phyloP scores from a whole-genome alignment of 1,139 yeast genomes.

The Saccharomyces hybrid region DNA sequence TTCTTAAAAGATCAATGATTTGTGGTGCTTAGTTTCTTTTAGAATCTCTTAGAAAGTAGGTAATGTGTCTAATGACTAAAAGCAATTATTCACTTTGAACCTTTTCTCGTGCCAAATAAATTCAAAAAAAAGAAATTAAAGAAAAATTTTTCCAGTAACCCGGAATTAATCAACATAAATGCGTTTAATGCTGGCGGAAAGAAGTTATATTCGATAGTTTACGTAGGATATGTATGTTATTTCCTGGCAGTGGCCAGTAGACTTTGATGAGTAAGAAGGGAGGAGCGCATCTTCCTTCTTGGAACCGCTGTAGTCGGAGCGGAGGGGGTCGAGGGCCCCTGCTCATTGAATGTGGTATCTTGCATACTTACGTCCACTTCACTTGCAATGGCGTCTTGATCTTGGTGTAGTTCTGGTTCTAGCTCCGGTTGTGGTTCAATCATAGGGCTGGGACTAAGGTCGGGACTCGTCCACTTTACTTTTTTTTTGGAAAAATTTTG shows the following conservation, averaged over 20 bases:
- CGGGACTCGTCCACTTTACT: not conserved
- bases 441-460: not conserved
- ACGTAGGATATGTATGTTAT: not conserved
- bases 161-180: not conserved
- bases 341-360: conserved; percentile 11
- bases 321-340: not conserved
- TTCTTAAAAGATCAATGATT: not conserved
- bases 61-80: not conserved
- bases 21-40: not conserved
- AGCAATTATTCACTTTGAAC: not conserved
- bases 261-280: not conserved
- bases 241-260: not conserved
- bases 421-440: not conserved
- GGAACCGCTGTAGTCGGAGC: not conserved
- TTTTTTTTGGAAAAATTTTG: not conserved
- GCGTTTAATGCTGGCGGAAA: too few species aligned
- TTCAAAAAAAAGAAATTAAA: not conserved
- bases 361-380: conserved; percentile 22
- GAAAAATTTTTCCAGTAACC: not conserved
- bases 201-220: not conserved
- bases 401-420: not conserved
- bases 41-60: not conserved
- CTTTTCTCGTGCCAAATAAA: not conserved
- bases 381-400: conserved; percentile 9
- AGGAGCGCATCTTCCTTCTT: not conserved